phyloP scores from a whole-genome alignment of 352 stramenopile genomes.

The Globisporangium nodosum region DNA sequence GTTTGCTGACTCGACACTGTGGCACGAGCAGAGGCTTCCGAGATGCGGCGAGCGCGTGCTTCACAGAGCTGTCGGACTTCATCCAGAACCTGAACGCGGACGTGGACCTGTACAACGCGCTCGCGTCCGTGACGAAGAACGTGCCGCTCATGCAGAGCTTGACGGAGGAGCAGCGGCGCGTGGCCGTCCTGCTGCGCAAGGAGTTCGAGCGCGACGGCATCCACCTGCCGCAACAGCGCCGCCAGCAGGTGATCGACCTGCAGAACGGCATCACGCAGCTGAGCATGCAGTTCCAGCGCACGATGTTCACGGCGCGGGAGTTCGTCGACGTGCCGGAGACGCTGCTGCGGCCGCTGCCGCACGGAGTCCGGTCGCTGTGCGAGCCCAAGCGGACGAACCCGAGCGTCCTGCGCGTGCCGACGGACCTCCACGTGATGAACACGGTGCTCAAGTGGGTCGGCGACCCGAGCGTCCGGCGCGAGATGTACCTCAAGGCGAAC shows the following conservation, averaged over 20 bases:
- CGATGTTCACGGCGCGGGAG: slow-evolving; percentile 62
- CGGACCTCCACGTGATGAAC: slow-evolving; percentile 86
- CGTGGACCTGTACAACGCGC: slow-evolving; percentile 82
- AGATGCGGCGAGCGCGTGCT: slow-evolving; percentile 79
- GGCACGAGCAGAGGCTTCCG: slow-evolving; percentile 56
- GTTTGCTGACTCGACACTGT: neutral
- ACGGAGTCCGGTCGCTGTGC: slow-evolving; percentile 49
- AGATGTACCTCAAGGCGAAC: slow-evolving; percentile 89
- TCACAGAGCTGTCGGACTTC: slow-evolving; percentile 90
- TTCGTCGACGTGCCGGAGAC: slow-evolving; percentile 62
- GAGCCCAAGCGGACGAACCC: slow-evolving; percentile 65
- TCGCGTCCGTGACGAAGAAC: slow-evolving; percentile 70
- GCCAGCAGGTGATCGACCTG: slow-evolving; percentile 78
- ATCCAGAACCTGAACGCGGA: slow-evolving; percentile 95
- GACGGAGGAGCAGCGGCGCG: slow-evolving; percentile 87
- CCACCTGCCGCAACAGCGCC: slow-evolving; percentile 74
- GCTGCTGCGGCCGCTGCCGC: slow-evolving; percentile 47
- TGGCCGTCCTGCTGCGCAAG: slow-evolving; percentile 82
- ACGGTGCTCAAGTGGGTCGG: slow-evolving; percentile 90
- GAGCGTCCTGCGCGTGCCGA: slow-evolving; percentile 61
- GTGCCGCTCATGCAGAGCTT: slow-evolving; percentile 44
- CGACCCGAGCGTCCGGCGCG: slow-evolving; percentile 63
- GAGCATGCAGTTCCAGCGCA: slow-evolving; percentile 87
- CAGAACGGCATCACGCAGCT: slow-evolving; percentile 86
- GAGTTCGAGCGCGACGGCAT: slow-evolving; percentile 97